A percentile compares a stretch with the other conserved stretches of the same genome.
phyloP scores from a whole-genome alignment of 495 filamentous ascomycete genomes.

The Xylaria longipes region DNA sequence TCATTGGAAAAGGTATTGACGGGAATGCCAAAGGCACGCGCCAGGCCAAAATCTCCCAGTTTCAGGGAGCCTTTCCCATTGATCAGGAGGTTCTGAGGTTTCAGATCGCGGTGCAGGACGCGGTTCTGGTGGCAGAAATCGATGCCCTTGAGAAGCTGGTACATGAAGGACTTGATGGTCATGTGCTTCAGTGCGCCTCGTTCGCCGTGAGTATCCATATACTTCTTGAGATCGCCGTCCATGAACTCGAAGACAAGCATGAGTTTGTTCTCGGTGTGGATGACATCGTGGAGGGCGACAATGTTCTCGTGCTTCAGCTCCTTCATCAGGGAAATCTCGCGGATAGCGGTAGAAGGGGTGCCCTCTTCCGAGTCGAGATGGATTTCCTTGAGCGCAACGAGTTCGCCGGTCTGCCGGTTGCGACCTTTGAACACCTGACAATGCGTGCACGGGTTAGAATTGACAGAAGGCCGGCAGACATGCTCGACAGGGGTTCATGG shows the following conservation, averaged over 20 bases:
- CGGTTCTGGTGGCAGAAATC: conserved; percentile 97
- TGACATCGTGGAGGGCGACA: conserved; percentile 96
- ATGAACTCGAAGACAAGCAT: conserved; percentile 99
- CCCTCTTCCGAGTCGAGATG: conserved; percentile 99
- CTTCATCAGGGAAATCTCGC: conserved; percentile 98
- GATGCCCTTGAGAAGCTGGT: conserved; percentile 90
- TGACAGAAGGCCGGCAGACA: not conserved
- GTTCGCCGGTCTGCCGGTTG: conserved; percentile 93
- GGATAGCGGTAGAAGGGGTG: conserved; percentile 96
- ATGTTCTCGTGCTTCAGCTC: conserved; percentile 98
- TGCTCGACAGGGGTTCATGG: not conserved
- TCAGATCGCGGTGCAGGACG: conserved; percentile 93
- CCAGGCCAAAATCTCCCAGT: conserved; percentile 93
- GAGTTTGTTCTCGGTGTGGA: conserved; percentile 98
- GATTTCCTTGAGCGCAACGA: conserved; percentile 98
- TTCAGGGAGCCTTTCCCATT: conserved; percentile 91
- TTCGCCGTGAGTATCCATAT: conserved; percentile 92
- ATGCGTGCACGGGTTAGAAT: conserved; percentile 25
- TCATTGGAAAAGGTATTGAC: conserved; percentile 99
- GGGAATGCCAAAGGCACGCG: conserved; percentile 92
- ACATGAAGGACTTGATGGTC: conserved; percentile 97
- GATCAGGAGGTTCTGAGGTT: conserved; percentile 94
- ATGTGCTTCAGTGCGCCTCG: conserved; percentile 80
- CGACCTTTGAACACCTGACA: conserved; percentile 94
- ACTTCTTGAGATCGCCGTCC: conserved; percentile 98